Base-by-base conservation (phyloP, 306 rosid species). In the Lathyrus sativus region DNA sequence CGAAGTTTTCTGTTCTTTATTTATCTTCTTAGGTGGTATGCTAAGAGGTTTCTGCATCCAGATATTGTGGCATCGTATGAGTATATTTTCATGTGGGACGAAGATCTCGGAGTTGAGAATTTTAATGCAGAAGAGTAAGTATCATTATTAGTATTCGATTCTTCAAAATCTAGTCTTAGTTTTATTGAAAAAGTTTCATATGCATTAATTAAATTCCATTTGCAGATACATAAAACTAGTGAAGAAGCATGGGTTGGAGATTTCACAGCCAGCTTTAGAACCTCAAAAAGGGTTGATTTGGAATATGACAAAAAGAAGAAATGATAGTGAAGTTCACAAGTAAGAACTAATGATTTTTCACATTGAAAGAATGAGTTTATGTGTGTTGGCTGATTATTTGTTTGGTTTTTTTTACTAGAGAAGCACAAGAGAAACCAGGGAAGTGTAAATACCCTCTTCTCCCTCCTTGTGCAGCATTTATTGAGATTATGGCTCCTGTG, bases 401-500 rank as follows among this genome's bases (percentile, higher is more conserved):
- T 72, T 71, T 58, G 49, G 12, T 28, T 28, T 56, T 71, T 18
- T 75, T 33, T 75, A 50, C 35, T 67, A 93, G 98, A 79, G 75
- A 53, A 76, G 88, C 91, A 50, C 71, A 67, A 66, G 97, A 93
- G 83, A 85, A 80, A 79, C 85, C 93, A 9, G 98, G 98, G 74
- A 88, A 85, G 90, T 93, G 98, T 71, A 79, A 78, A 22, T 89
- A 90, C 71, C 97, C 97, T 51, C 95, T 71, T 78, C 79, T 93
- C 74, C 98, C 98, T 74, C 98, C 98, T 35, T 93, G 98, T 84
- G 98, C 98, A 49, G 95, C 84, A 43, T 93, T 93, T 78, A 93
- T 93, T 37, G 98, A 93, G 85, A 93, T 93, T 68, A 93, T 90
- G 98, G 98, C 98, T 69, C 97, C 98, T 1, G 98, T 93, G 73